Evolutionary conservation across 805 yeast genomes (phyloP).

Genomic region (Danielia oregonensis): DNA sequence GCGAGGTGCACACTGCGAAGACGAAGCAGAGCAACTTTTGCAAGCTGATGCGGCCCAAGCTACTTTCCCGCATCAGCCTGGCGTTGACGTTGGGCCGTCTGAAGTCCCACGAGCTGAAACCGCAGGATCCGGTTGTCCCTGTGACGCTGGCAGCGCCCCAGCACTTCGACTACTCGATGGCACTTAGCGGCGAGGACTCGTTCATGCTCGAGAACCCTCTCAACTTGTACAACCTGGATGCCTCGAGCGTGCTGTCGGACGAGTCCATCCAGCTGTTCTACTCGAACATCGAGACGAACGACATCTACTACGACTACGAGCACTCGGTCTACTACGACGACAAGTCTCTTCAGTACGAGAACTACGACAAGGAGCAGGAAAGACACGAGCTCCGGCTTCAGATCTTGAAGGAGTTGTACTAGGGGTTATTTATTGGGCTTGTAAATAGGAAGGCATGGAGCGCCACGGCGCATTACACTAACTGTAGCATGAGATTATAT

Average conservation of each 20-base stretch:
- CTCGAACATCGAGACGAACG: constrained; percentile 13
- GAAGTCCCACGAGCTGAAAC: constrained; percentile 5
- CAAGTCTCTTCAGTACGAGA: constrained; percentile 11
- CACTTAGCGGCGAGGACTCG: constrained; percentile 24
- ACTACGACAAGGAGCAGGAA: constrained; percentile 28
- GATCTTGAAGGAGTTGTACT: constrained; percentile 30
- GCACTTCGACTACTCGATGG: too few relatives aligned
- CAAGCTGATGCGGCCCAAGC: constrained; percentile 3
- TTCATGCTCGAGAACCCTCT: constrained; percentile 20
- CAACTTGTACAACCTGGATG: constrained; percentile 17
- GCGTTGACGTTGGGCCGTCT: constrained; percentile 8
- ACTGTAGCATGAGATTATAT: too few relatives aligned
- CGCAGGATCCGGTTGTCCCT: background rate
- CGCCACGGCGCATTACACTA: too few relatives aligned
- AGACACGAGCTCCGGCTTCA: constrained; percentile 37
- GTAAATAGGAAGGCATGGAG: background rate
- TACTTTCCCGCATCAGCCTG: constrained; percentile 10
- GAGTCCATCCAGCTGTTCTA: constrained; percentile 24
- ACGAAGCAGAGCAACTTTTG: background rate
- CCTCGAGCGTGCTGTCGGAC: constrained; percentile 17
- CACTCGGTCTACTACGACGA: constrained; percentile 12
- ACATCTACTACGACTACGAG: constrained; percentile 14
- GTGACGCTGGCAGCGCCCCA: too few relatives aligned
- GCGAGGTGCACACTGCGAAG: constrained; percentile 13
- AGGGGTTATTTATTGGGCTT: background rate